phyloP scores from a whole-genome alignment of 2,329 filamentous ascomycete species.

The Hymenoscyphus fructigenus region DNA sequence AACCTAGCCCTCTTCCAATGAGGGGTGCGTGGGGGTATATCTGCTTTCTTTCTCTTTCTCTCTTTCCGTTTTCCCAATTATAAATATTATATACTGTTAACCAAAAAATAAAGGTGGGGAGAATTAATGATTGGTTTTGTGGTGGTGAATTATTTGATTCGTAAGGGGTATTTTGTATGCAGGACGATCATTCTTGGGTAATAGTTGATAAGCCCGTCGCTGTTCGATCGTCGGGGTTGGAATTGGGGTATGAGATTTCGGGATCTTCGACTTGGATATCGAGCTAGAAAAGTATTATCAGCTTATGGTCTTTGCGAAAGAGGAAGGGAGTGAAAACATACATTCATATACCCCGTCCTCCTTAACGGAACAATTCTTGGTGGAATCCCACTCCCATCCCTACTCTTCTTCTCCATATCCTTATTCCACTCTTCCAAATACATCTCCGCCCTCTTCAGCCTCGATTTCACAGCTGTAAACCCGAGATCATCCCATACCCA shows the following conservation, averaged over 20 bases:
- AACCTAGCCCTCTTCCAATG: too few species aligned
- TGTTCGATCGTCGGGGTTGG: conserved; percentile 16
- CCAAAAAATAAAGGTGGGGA: too few species aligned
- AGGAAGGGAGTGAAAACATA: conserved; percentile 42
- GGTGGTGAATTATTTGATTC: too few species aligned
- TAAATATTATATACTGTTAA: too few species aligned
- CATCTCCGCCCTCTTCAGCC: conserved; percentile 67
- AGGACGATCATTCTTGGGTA: not conserved
- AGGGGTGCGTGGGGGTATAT: too few species aligned
- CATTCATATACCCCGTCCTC: conserved; percentile 83
- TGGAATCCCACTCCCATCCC: conserved; percentile 50
- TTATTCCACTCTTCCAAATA: conserved; percentile 89
- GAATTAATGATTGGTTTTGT: too few species aligned
- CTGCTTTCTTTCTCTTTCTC: too few species aligned
- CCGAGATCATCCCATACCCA: conserved; percentile 96
- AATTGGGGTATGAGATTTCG: conserved; percentile 52
- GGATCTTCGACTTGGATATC: conserved; percentile 82
- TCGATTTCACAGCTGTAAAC: conserved; percentile 70
- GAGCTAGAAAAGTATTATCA: conserved; percentile 50
- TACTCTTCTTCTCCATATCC: conserved; percentile 60
- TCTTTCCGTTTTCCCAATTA: too few species aligned
- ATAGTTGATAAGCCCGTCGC: conserved; percentile 13
- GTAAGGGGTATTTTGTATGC: too few species aligned
- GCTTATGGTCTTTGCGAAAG: conserved; percentile 4
- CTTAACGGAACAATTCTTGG: conserved; percentile 78